Percentiles rank a stretch among this genome's conserved stretches.
Conservation (phyloP, 2,329 filamentous ascomycete genomes). For the Talaromyces sp. region DNA sequence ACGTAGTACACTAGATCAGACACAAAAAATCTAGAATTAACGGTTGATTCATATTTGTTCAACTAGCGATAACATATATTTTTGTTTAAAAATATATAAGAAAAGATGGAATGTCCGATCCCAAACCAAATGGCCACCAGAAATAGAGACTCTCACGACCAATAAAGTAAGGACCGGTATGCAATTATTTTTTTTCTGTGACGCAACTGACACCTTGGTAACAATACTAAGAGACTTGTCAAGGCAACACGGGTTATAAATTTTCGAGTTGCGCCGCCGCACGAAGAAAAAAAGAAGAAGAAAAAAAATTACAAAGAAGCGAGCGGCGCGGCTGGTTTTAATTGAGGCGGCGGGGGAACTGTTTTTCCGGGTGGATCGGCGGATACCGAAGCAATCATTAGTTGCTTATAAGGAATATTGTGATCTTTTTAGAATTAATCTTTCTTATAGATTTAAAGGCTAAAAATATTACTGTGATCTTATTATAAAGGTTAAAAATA, state of each 20-base stretch:
- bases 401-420: too few relatives aligned
- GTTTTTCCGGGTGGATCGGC: slow-evolving; percentile 13
- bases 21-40: background rate
- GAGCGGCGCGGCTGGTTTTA: background rate
- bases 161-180: slow-evolving; percentile 55
- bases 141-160: slow-evolving; percentile 37
- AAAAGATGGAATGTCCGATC: slow-evolving; percentile 51
- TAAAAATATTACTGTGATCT: too few relatives aligned
- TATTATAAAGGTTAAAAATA: too few relatives aligned
- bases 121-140: slow-evolving; percentile 45
- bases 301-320: slow-evolving; percentile 25
- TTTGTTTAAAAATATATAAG: background rate
- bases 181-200: slow-evolving; percentile 85
- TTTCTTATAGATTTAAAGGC: background rate
- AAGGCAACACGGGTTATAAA: slow-evolving; percentile 69
- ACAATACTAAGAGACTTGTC: slow-evolving; percentile 45
- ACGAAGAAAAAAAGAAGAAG: slow-evolving; percentile 63
- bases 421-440: background rate
- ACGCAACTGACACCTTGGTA: slow-evolving; percentile 70
- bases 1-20: background rate
- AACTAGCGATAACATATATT: background rate
- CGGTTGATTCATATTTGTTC: background rate
- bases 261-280: slow-evolving; percentile 70
- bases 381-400: too few relatives aligned
- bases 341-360: slow-evolving; percentile 18